phyloP scores from a whole-genome alignment of 192 early-diverging fungal genomes.

The Chytriomyces sp. region DNA sequence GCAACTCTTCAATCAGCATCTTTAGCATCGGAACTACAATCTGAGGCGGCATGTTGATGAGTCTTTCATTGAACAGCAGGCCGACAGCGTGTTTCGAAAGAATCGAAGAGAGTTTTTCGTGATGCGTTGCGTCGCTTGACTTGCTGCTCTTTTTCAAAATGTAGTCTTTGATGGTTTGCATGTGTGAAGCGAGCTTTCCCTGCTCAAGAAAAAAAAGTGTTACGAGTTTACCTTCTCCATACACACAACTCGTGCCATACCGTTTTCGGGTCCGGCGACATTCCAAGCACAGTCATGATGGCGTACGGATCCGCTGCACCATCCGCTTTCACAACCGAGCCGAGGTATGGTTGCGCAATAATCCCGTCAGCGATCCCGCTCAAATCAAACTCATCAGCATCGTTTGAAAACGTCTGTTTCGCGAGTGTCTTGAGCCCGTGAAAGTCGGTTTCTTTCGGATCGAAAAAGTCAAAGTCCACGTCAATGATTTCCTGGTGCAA shows the following conservation, averaged over 20 bases:
- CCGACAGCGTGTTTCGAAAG: conserved; percentile 50
- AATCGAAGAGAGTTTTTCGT: conserved; percentile 14
- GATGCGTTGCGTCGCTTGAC: not conserved
- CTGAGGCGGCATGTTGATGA: conserved; percentile 97
- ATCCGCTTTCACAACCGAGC: conserved; percentile 90
- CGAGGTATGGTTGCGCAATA: conserved; percentile 74
- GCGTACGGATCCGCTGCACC: conserved; percentile 83
- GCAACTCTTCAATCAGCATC: conserved; percentile 85
- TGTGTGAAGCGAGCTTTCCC: conserved; percentile 1
- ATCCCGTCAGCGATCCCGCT: conserved; percentile 84
- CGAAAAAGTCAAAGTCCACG: conserved; percentile 96
- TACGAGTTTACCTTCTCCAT: not conserved
- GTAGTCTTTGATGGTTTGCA: conserved; percentile 57
- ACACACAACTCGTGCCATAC: not conserved
- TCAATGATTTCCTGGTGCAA: conserved; percentile 59
- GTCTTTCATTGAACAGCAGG: conserved; percentile 81
- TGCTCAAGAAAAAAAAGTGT: not conserved
- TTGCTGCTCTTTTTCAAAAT: conserved; percentile 66
- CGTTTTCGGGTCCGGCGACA: conserved; percentile 47
- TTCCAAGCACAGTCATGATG: conserved; percentile 74
- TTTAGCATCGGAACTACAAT: conserved; percentile 88
- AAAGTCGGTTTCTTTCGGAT: conserved; percentile 86
- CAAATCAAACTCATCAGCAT: conserved; percentile 74
- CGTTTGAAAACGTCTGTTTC: conserved; percentile 76
- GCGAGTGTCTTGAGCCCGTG: conserved; percentile 91